Conservation (phyloP, 768 basidiomycete species). For the Boletellus sp. region DNA sequence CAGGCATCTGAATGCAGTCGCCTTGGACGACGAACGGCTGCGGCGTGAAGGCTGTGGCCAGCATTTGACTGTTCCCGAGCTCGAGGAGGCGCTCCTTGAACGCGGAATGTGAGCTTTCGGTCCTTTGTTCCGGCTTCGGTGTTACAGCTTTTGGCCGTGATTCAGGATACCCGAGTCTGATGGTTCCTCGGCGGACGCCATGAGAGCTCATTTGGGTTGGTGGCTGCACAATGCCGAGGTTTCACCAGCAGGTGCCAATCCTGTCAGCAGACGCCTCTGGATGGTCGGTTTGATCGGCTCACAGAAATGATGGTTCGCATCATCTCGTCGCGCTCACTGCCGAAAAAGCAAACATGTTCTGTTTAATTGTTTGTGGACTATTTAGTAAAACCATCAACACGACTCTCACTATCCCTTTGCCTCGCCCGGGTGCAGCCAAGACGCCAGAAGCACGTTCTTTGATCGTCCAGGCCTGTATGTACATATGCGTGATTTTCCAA, state of each 20-base stretch:
- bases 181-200: conserved; percentile 38
- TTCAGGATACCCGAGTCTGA: conserved; percentile 36
- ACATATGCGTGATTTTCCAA: too few species aligned
- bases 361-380: conserved; percentile 10
- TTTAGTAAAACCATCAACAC: conserved; percentile 6
- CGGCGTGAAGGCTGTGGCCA: conserved; percentile 43
- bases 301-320: conserved; percentile 15
- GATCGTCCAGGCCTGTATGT: too few species aligned
- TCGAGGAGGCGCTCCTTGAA: conserved; percentile 66
- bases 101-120: conserved; percentile 67
- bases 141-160: conserved; percentile 13
- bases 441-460: not conserved
- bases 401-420: conserved; percentile 3
- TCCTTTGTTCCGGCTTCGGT: not conserved
- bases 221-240: conserved; percentile 56
- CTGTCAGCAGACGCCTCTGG: conserved; percentile 47
- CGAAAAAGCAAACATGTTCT: not conserved
- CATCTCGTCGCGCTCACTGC: not conserved
- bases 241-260: conserved; percentile 32
- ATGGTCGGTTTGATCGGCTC: conserved; percentile 41
- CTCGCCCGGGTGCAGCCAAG: not conserved
- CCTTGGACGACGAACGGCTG: conserved; percentile 63
- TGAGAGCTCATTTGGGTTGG: conserved; percentile 53
- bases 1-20: conserved; percentile 38
- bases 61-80: conserved; percentile 48